Percentiles rank a stretch among this genome's conserved stretches.
These are phyloP conservation scores for Paramecium primaurelia DNA, from an alignment of 73 alveolate species.

Conservation along the genomic window DNA sequence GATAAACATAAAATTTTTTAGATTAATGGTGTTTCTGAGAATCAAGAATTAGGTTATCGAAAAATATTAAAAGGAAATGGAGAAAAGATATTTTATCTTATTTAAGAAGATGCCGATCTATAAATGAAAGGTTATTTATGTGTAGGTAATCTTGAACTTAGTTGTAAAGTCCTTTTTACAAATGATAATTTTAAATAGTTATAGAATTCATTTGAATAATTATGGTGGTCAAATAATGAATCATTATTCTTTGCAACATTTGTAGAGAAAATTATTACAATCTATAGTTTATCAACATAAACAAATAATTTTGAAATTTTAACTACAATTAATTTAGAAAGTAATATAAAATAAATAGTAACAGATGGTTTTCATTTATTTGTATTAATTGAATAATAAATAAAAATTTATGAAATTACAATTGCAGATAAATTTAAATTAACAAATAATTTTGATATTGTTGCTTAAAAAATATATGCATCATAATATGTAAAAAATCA, in stretches of 20 bases:
- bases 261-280: neutral
- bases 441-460: neutral
- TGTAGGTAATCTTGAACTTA: neutral
- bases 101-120: neutral
- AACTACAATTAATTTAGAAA: neutral
- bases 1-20: neutral
- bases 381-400: neutral
- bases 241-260: neutral
- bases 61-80: neutral
- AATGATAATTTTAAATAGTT: neutral
- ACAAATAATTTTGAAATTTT: neutral
- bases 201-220: neutral
- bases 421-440: neutral
- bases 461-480: neutral
- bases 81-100: neutral
- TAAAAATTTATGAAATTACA: neutral
- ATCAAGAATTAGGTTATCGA: neutral
- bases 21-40: neutral
- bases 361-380: neutral
- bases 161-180: neutral
- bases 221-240: neutral
- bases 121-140: neutral
- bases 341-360: neutral
- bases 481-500: neutral
- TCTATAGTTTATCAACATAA: neutral